Evolutionary conservation across 768 basidiomycete genomes (phyloP).

Genomic region (Tylopilus vinaceipallidus): DNA sequence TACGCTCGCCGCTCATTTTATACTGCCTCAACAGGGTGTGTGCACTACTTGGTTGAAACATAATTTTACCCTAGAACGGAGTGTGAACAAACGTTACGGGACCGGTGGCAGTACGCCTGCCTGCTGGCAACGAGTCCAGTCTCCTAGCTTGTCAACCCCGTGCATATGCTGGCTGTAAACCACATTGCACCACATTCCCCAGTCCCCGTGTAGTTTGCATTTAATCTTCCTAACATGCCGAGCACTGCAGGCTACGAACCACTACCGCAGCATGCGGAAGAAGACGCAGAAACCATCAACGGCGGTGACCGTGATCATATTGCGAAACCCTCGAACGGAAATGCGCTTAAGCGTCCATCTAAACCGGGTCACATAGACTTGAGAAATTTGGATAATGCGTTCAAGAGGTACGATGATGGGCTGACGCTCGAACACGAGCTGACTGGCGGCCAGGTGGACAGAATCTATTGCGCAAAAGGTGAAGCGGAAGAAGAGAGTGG

Average conservation of each 20-base stretch:
- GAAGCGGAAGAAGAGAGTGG: slow-evolving; percentile 71
- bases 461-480: slow-evolving; percentile 84
- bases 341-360: slow-evolving; percentile 31
- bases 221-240: slow-evolving; percentile 34
- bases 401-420: slow-evolving; percentile 57
- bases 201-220: neutral
- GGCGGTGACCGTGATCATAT: slow-evolving; percentile 29
- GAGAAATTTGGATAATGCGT: slow-evolving; percentile 75
- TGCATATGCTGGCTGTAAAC: slow-evolving; percentile 16
- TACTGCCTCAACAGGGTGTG: no score
- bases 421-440: neutral
- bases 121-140: neutral
- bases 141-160: slow-evolving; percentile 9
- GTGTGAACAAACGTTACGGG: slow-evolving; percentile 9
- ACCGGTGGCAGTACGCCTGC: slow-evolving; percentile 22
- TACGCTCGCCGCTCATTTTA: neutral
- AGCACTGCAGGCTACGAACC: slow-evolving; percentile 46
- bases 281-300: slow-evolving; percentile 38
- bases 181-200: slow-evolving; percentile 16
- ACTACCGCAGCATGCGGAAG: slow-evolving; percentile 41
- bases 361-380: slow-evolving; percentile 74
- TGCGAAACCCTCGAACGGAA: slow-evolving; percentile 26
- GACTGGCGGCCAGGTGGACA: slow-evolving; percentile 60
- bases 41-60: no score
- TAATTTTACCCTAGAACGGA: no score